Evolutionary conservation across 164 flowering plant genomes (phyloP).

Genomic region (Cinnamomum chago): DNA sequence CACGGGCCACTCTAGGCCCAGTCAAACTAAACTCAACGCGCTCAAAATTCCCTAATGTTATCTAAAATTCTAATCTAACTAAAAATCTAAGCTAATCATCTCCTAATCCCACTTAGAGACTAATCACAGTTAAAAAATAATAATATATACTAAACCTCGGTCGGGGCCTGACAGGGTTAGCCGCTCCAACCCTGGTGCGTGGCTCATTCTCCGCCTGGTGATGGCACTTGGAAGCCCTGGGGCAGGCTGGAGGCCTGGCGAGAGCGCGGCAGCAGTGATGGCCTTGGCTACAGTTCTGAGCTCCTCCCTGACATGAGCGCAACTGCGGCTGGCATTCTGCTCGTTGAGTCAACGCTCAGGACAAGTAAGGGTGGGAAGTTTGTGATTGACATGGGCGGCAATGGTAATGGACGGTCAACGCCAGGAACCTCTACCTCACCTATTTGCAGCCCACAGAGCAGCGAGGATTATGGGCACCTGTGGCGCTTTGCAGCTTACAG

Average conservation of each 20-base stretch:
- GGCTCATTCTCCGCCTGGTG: constrained; percentile 94
- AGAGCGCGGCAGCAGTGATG: constrained; percentile 65
- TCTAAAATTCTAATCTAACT: too few species aligned
- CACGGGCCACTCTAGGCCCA: too few species aligned
- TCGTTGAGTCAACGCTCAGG: constrained; percentile 61
- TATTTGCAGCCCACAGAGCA: constrained; percentile 54
- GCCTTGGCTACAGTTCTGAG: constrained; percentile 77
- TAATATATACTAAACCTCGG: too few species aligned
- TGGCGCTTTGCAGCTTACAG: constrained; percentile 71
- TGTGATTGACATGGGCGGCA: constrained; percentile 43
- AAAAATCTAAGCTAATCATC: too few species aligned
- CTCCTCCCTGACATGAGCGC: constrained; percentile 44
- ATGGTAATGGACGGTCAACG: constrained; percentile 30
- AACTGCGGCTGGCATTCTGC: constrained; percentile 40
- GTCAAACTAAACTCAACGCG: too few species aligned
- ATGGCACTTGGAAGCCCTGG: constrained; percentile 92
- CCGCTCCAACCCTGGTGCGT: constrained; percentile 88
- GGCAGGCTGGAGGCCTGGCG: constrained; percentile 97
- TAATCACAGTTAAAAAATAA: too few species aligned
- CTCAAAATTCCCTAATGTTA: too few species aligned
- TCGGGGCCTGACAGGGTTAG: constrained; percentile 86
- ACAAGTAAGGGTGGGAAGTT: constrained; percentile 70
- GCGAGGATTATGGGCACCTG: constrained; percentile 68
- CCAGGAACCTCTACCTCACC: constrained; percentile 31
- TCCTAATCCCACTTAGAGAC: too few species aligned